phyloP scores from a whole-genome alignment of 495 filamentous ascomycete genomes.

The Evansstolkia leycettana region DNA sequence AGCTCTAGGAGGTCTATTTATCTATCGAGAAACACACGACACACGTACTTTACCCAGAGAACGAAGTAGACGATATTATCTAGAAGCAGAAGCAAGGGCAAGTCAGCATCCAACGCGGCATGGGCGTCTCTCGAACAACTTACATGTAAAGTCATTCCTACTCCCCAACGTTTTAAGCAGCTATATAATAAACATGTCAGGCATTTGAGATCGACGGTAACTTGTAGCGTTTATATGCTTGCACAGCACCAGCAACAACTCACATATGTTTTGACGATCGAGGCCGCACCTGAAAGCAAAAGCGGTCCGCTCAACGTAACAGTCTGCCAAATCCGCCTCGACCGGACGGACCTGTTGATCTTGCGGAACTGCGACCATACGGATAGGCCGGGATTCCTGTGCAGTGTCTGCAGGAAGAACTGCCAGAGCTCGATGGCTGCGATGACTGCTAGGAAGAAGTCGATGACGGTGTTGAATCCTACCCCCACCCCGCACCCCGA shows the following conservation, averaged over 20 bases:
- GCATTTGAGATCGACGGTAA: not conserved
- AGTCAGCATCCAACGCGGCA: too few relatives aligned
- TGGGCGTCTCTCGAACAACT: not conserved
- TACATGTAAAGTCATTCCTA: slow-evolving; percentile 18
- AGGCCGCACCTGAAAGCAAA: slow-evolving; percentile 20
- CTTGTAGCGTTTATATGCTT: not conserved
- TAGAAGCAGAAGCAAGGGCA: too few relatives aligned
- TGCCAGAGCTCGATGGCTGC: slow-evolving; percentile 27
- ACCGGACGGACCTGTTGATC: slow-evolving; percentile 18
- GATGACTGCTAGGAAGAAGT: slow-evolving; percentile 17
- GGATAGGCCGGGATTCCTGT: slow-evolving; percentile 13
- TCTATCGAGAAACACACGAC: slow-evolving; percentile 1
- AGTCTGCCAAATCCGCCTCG: slow-evolving; percentile 24
- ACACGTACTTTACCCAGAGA: slow-evolving; percentile 25
- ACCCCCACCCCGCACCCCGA: not conserved
- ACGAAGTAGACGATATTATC: slow-evolving; percentile 24
- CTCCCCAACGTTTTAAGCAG: slow-evolving; percentile 20
- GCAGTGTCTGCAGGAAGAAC: slow-evolving; percentile 18
- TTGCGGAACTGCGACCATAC: slow-evolving; percentile 20
- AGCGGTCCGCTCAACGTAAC: slow-evolving; percentile 21
- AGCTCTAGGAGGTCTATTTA: too few relatives aligned
- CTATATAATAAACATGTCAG: too few relatives aligned
- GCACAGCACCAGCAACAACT: slow-evolving; percentile 2
- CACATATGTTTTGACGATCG: slow-evolving; percentile 27
- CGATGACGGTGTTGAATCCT: slow-evolving; percentile 25